These are phyloP conservation scores for Russula vinacea DNA, from an alignment of 768 basidiomycete genomes.

Conservation along the genomic window DNA sequence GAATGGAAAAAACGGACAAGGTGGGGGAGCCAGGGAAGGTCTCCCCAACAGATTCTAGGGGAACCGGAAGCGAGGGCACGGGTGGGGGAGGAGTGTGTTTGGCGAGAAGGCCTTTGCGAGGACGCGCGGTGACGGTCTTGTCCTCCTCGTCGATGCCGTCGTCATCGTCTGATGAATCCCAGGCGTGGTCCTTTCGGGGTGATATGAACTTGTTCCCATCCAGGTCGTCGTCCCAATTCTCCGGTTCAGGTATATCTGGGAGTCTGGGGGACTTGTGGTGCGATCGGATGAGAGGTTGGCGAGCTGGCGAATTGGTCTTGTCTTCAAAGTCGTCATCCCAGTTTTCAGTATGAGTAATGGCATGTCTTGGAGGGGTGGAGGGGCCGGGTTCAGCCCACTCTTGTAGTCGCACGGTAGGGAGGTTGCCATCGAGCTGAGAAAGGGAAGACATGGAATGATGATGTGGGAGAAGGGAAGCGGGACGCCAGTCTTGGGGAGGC, in stretches of 20 bases:
- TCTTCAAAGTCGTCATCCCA: slow-evolving; percentile 72
- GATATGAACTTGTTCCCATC: too few relatives aligned
- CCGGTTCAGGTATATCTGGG: too few relatives aligned
- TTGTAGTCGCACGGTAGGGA: slow-evolving; percentile 29
- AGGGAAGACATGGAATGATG: slow-evolving; percentile 24
- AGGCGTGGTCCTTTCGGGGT: slow-evolving; percentile 34
- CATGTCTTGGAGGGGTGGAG: slow-evolving; percentile 47
- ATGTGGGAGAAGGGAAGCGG: slow-evolving; percentile 15
- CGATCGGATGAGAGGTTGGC: too few relatives aligned
- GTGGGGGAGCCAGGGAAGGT: too few relatives aligned
- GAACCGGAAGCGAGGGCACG: too few relatives aligned
- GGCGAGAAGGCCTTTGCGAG: slow-evolving; percentile 31
- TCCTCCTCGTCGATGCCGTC: too few relatives aligned
- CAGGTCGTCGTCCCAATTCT: slow-evolving; percentile 43
- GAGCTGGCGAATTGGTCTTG: slow-evolving; percentile 41
- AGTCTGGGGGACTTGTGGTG: slow-evolving; percentile 30
- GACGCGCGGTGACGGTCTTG: too few relatives aligned
- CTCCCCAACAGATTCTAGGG: not conserved
- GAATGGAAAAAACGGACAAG: too few relatives aligned
- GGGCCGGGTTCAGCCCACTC: slow-evolving; percentile 53
- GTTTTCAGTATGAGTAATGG: slow-evolving; percentile 44
- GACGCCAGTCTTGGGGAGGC: slow-evolving; percentile 7
- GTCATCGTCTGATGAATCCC: not conserved
- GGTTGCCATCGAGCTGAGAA: slow-evolving; percentile 9
- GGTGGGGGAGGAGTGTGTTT: slow-evolving; percentile 8